A percentile compares a stretch with the other conserved stretches of the same genome.
Conservation (phyloP, 805 yeast species). For the Candida chilensis region DNA sequence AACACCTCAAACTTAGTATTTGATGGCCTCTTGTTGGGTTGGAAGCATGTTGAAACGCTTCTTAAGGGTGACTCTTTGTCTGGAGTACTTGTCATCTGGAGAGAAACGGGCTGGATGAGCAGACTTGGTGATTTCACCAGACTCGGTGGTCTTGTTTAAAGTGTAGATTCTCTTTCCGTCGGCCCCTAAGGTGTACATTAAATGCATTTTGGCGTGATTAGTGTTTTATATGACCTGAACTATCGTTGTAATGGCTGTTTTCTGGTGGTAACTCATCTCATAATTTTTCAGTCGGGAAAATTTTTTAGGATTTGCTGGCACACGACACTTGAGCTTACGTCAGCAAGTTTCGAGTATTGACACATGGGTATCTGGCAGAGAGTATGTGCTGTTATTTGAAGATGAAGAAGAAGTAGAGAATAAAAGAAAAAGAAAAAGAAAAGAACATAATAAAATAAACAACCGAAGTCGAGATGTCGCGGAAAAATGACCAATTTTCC, state of each 20-base stretch:
- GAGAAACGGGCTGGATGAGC: conserved; percentile 99
- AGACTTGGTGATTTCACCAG: conserved; percentile 93
- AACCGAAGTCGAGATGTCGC: no score
- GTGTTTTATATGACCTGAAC: background rate
- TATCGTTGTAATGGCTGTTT: no score
- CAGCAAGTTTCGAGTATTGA: no score
- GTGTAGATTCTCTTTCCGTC: conserved; percentile 97
- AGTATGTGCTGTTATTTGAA: no score
- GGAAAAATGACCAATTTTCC: background rate
- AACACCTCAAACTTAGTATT: conserved; percentile 3
- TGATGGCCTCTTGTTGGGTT: conserved; percentile 45
- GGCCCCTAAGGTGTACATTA: conserved; percentile 92
- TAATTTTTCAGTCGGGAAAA: no score
- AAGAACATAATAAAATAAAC: no score
- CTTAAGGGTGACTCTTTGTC: conserved; percentile 97
- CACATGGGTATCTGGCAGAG: no score
- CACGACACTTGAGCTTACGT: no score
- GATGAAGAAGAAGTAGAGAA: background rate
- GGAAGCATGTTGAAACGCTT: conserved; percentile 88
- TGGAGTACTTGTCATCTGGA: conserved; percentile 98
- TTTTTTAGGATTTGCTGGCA: no score
- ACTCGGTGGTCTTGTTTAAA: conserved; percentile 66
- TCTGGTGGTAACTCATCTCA: no score
- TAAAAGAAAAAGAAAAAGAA: no score
- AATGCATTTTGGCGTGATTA: conserved; percentile 61